Base-by-base conservation (phyloP, 1,139 yeast species). In the Candida tropicalis region DNA sequence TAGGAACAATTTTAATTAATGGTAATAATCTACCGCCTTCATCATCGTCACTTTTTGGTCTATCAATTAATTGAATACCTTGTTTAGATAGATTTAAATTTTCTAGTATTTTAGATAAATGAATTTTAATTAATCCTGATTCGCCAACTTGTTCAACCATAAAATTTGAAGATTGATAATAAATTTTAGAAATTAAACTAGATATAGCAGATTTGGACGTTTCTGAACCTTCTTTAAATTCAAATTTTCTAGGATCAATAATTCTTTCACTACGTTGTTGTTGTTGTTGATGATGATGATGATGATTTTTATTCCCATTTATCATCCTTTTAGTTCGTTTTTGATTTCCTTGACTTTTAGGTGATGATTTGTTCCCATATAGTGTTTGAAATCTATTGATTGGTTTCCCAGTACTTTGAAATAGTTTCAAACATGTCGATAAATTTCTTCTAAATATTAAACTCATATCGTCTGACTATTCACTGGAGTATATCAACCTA, bases 31-130 rank as follows among this genome's bases (percentile, higher is more conserved):
- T n/a, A n/a, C n/a, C n/a, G n/a, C 55, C 60, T 3, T n/a, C n/a
- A 2, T 52, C 58, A 10, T 56, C 62, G n/a, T n/a, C n/a, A n/a
- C n/a, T n/a, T n/a, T n/a, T n/a, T n/a, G n/a, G n/a, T 8, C 47
- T 47, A 7, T 50, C 54, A 16, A 71, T 54, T 18, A 68, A 42
- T 11, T 53, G 48, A 11, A 73, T 45, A 1, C 79, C 79, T 13
- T 62, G 46, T 24, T 45, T 48, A 3, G 52, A 38, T 35, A 72
- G 60, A 46, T 71, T 67, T 12, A 68, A 46, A 7, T 43, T 44
- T 43, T 70, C 70, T 27, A 65, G 58, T 7, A 71, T 53, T 12
- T 62, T 63, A 12, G 58, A 67, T 43, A 73, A 57, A 47, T 62
- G 59, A 16, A 47, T 52, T 3, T 44, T 43, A 12, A 47, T 55